Conservation (phyloP, 129 eudicot genomes). For the Artemisia annua region DNA sequence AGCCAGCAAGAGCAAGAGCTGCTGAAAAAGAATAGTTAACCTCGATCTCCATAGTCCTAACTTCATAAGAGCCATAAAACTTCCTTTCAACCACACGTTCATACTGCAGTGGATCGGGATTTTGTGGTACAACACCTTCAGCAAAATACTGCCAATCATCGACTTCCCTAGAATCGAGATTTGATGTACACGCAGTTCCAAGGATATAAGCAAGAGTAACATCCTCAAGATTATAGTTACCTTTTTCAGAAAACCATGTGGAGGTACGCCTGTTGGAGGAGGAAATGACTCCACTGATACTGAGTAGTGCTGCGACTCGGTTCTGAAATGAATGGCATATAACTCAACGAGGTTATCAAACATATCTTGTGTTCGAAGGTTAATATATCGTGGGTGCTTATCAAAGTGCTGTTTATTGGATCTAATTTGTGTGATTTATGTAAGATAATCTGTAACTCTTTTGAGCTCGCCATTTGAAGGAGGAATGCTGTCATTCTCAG, state of each 20-base stretch:
- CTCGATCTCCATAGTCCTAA: constrained; percentile 17
- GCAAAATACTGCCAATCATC: constrained; percentile 24
- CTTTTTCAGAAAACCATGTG: constrained; percentile 4
- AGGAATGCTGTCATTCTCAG: not conserved
- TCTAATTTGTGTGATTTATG: not conserved
- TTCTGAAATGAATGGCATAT: not conserved
- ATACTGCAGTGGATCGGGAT: not conserved
- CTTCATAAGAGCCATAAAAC: constrained; percentile 1
- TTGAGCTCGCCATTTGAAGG: not conserved
- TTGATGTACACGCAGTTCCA: constrained; percentile 19
- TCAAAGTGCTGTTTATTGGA: not conserved
- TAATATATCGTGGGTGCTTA: not conserved
- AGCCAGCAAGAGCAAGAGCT: not conserved
- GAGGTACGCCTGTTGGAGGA: not conserved
- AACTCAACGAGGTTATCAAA: constrained; percentile 14
- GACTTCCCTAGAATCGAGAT: not conserved
- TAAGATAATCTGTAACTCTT: not conserved
- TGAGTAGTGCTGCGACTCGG: not conserved
- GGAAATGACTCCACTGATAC: not conserved
- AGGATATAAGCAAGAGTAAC: constrained; percentile 19
- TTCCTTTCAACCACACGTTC: not conserved
- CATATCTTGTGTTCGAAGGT: constrained; percentile 12
- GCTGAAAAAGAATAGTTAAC: not conserved
- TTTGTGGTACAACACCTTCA: not conserved
- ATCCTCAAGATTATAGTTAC: constrained; percentile 3